phyloP scores from a whole-genome alignment of 495 filamentous ascomycete genomes.

The Chaetomium tenue region DNA sequence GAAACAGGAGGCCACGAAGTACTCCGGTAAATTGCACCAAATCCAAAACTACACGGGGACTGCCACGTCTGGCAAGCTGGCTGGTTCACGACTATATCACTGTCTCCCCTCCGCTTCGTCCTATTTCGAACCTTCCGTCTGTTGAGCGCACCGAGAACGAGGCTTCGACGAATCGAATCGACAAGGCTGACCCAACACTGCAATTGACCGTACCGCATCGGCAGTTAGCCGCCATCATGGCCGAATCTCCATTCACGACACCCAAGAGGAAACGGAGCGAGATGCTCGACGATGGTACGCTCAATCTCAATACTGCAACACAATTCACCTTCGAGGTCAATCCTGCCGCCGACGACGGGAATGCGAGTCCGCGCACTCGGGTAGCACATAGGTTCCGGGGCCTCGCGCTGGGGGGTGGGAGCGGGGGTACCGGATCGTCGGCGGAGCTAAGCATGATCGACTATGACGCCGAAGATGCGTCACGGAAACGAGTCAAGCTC shows the following conservation, averaged over 20 bases:
- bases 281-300: slow-evolving; percentile 28
- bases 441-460: slow-evolving; percentile 22
- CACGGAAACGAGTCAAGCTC: slow-evolving; percentile 43
- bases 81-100: no score
- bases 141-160: not conserved
- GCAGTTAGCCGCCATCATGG: slow-evolving; percentile 24
- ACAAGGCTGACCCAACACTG: not conserved
- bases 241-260: slow-evolving; percentile 36
- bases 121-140: no score
- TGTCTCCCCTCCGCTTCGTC: no score
- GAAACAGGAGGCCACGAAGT: no score
- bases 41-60: not conserved
- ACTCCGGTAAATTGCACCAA: not conserved
- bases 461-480: slow-evolving; percentile 25
- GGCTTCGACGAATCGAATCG: not conserved
- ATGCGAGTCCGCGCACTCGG: slow-evolving; percentile 59
- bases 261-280: slow-evolving; percentile 51
- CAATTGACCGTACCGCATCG: slow-evolving; percentile 21
- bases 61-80: no score
- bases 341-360: slow-evolving; percentile 38
- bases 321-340: slow-evolving; percentile 42
- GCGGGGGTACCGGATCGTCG: slow-evolving; percentile 38
- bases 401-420: slow-evolving; percentile 55
- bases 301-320: slow-evolving; percentile 22
- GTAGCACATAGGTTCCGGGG: slow-evolving; percentile 65